Evolutionary conservation across 345 rosid genomes (phyloP), one percentile per base, ranked within the genome.

Genomic region (Eutrema yunnanense): DNA sequence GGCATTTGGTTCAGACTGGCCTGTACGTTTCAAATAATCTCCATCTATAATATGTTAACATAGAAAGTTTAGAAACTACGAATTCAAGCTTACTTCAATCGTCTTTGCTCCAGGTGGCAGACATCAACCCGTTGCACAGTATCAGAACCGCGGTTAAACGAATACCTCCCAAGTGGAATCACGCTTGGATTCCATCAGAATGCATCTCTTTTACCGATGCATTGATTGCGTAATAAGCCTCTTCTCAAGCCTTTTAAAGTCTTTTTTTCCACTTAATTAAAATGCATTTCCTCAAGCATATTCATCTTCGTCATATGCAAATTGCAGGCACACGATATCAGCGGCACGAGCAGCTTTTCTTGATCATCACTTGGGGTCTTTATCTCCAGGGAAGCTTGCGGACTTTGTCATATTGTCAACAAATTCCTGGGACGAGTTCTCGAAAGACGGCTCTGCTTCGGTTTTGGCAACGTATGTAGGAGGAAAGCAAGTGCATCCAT

Each of bases 1-100:
- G 85, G 96, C 88, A 30, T 74, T 93, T 61, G 98, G 98, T 71
- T 90, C 98, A 69, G 98, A 93, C 78, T 93, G 98, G 98, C 98
- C 98, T n/a, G 97, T 93, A 83, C 76, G 90, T 72, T 57, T 73
- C 57, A 30, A 1, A 38, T 53, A 40, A 36, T 5, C 56, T 27
- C 55, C 47, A 49, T 22, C 42, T 26, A 22, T 56, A 41, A 8
- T 38, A 13, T 59, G 40, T 5, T 30, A 37, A 32, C 19, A 30
- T 62, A 40, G 9, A 71, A 41, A 33, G 43, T 64, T 11, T 14
- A 51, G 2, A 34, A 51, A 16, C 51, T 47, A 51, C 14, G 42
- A 38, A 14, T 2, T 8, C 32, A 10, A 22, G 12, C 65, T 55
- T 40, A 36, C 26, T 37, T 10, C 3, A 10, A 44, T 67, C 43